A percentile compares a stretch with the other conserved stretches of the same genome.
Evolutionary conservation across 768 basidiomycete genomes (phyloP).

Genomic region (Mycena vulgaris): DNA sequence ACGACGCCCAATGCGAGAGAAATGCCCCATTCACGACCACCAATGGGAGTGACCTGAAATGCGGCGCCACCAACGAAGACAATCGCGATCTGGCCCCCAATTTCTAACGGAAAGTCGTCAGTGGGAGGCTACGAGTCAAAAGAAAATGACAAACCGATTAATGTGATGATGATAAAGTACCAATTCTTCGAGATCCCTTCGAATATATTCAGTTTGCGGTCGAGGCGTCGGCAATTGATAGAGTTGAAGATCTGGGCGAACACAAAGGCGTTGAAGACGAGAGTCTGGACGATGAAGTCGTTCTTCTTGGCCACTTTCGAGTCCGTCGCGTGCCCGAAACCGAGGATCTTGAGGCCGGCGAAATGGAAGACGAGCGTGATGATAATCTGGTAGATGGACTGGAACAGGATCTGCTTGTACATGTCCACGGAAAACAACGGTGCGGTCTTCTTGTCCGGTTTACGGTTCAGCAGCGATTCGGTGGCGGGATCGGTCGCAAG

Average conservation of each 20-base stretch:
- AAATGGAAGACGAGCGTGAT: constrained; percentile 94
- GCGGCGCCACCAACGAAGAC: constrained; percentile 93
- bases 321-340: constrained; percentile 57
- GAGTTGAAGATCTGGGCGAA: constrained; percentile 99
- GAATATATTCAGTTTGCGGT: constrained; percentile 90
- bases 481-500: constrained; percentile 97
- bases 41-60: constrained; percentile 87
- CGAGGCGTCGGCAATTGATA: constrained; percentile 90
- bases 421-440: constrained; percentile 94
- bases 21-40: constrained; percentile 93
- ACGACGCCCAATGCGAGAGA: constrained; percentile 89
- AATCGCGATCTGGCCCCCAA: constrained; percentile 88
- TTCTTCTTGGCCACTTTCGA: constrained; percentile 50
- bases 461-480: constrained; percentile 83
- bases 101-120: constrained; percentile 68
- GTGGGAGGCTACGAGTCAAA: constrained; percentile 16
- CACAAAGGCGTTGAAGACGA: constrained; percentile 99
- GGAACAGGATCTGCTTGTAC: constrained; percentile 96
- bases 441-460: constrained; percentile 91
- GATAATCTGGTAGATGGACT: constrained; percentile 88
- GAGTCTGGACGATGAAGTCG: constrained; percentile 75
- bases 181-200: constrained; percentile 84
- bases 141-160: constrained; percentile 74
- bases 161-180: constrained; percentile 89
- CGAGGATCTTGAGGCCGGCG: constrained; percentile 80